phyloP scores from a whole-genome alignment of 148 eudicot genomes.

The Silene latifolia region DNA sequence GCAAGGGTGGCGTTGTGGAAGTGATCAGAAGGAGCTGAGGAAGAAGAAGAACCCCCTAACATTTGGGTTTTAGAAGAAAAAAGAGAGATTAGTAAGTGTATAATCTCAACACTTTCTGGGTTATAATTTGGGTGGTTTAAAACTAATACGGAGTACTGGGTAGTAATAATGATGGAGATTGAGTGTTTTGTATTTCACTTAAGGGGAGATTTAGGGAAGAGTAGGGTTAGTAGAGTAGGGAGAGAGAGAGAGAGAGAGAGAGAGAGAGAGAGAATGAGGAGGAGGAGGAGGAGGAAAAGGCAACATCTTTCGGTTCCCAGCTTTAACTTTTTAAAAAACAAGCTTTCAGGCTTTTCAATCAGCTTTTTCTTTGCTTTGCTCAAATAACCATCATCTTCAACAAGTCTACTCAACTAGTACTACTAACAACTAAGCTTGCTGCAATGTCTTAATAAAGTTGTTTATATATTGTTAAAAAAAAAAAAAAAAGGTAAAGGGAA shows the following conservation, averaged over 20 bases:
- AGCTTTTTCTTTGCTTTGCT: constrained; percentile 7
- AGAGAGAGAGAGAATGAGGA: constrained; percentile 17
- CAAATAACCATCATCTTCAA: neutral
- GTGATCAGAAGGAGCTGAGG: constrained; percentile 21
- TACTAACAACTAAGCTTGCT: constrained; percentile 3
- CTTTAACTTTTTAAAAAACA: constrained; percentile 19
- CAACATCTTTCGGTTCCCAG: constrained; percentile 31
- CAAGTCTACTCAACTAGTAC: constrained; percentile 4
- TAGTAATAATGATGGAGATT: constrained; percentile 14
- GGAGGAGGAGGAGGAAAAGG: constrained; percentile 25
- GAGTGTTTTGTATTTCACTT: neutral
- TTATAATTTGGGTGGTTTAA: neutral
- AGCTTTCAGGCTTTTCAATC: constrained; percentile 28
- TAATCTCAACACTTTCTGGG: neutral
- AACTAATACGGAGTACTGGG: too few relatives aligned
- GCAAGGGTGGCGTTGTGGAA: neutral
- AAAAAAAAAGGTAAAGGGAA: neutral
- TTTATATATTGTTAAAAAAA: neutral
- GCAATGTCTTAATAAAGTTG: neutral
- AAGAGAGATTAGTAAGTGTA: too few relatives aligned
- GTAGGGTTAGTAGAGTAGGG: neutral
- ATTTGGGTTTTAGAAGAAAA: neutral
- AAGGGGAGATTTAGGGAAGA: constrained; percentile 12
- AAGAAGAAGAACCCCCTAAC: constrained; percentile 31
- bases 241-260: neutral